These are phyloP conservation scores for Candida oleophila DNA, from an alignment of 805 yeast genomes.

Conservation along the genomic window DNA sequence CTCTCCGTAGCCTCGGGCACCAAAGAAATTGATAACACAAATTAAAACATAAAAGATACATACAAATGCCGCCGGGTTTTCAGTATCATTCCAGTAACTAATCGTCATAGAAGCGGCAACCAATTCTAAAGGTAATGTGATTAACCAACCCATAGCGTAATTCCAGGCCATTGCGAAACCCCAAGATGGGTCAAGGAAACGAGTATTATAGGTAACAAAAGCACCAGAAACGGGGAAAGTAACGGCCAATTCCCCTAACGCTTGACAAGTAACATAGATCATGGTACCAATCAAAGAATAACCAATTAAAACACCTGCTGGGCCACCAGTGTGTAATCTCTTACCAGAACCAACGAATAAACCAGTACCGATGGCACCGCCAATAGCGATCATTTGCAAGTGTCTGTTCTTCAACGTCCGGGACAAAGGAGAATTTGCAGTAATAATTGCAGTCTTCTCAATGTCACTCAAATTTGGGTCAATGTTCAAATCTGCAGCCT, in stretches of 20 bases:
- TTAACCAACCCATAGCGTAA: constrained; percentile 27
- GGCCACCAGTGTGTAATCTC: constrained; percentile 60
- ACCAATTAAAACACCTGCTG: constrained; percentile 59
- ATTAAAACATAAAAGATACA: constrained; percentile 49
- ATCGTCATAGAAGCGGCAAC: constrained; percentile 58
- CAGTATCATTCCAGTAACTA: constrained; percentile 49
- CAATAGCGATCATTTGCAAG: constrained; percentile 65
- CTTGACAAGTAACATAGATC: constrained; percentile 59
- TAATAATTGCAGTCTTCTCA: constrained; percentile 26
- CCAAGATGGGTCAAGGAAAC: constrained; percentile 58
- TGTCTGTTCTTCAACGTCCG: constrained; percentile 57
- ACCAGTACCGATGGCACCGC: constrained; percentile 70
- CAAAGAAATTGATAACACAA: constrained; percentile 48
- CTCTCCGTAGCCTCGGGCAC: constrained; percentile 54
- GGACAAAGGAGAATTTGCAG: constrained; percentile 58
- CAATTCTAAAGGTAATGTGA: constrained; percentile 54
- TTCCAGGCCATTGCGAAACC: constrained; percentile 54
- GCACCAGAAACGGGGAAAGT: constrained; percentile 66
- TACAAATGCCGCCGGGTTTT: constrained; percentile 62
- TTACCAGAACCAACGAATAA: constrained; percentile 64
- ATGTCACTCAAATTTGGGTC: constrained; percentile 22
- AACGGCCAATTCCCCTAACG: constrained; percentile 60
- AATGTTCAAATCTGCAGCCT: constrained; percentile 8
- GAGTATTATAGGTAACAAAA: constrained; percentile 59
- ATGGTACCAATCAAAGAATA: constrained; percentile 55